phyloP scores from a whole-genome alignment of 768 basidiomycete genomes.

The Leucosporidium scottii region DNA sequence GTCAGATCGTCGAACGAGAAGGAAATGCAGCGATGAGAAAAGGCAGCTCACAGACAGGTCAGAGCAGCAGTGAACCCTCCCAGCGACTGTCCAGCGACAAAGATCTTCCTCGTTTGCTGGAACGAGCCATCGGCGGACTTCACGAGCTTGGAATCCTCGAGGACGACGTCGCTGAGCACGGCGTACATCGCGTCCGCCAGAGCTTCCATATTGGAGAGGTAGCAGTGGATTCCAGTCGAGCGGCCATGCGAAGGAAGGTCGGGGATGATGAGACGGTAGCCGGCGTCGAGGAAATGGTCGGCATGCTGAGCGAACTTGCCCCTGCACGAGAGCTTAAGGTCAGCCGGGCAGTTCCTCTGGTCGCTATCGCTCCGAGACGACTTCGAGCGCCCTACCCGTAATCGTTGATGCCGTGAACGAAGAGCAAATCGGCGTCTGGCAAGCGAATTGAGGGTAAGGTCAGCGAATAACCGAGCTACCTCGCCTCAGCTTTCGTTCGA shows the following conservation, averaged over 20 bases:
- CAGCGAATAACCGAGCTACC: background rate
- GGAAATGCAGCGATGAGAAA: too few relatives aligned
- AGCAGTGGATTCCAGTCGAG: conserved; percentile 33
- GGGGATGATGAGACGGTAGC: conserved; percentile 30
- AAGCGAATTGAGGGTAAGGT: too few relatives aligned
- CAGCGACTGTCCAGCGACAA: conserved; percentile 31
- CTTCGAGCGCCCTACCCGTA: background rate
- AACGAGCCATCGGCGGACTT: conserved; percentile 2
- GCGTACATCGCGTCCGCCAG: conserved; percentile 34
- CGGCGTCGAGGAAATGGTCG: conserved; percentile 28
- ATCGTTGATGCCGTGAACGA: conserved; percentile 34
- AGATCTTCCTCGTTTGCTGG: conserved; percentile 30
- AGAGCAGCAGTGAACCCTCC: conserved; percentile 30
- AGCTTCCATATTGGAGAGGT: conserved; percentile 18
- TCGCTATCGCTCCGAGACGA: too few relatives aligned
- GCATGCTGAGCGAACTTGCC: conserved; percentile 35
- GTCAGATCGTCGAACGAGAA: too few relatives aligned
- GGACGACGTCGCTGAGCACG: conserved; percentile 29
- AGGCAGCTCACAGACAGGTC: conserved; percentile 26
- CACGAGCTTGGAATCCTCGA: conserved; percentile 15
- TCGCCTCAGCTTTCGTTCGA: too few relatives aligned
- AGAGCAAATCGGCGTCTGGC: conserved; percentile 28
- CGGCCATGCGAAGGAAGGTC: conserved; percentile 35
- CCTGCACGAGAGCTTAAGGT: conserved; percentile 13
- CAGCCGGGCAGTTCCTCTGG: background rate